Evolutionary conservation across 306 rosid genomes (phyloP), one percentile per base, ranked within the genome.

Genomic region (Inga leiocalycina): DNA sequence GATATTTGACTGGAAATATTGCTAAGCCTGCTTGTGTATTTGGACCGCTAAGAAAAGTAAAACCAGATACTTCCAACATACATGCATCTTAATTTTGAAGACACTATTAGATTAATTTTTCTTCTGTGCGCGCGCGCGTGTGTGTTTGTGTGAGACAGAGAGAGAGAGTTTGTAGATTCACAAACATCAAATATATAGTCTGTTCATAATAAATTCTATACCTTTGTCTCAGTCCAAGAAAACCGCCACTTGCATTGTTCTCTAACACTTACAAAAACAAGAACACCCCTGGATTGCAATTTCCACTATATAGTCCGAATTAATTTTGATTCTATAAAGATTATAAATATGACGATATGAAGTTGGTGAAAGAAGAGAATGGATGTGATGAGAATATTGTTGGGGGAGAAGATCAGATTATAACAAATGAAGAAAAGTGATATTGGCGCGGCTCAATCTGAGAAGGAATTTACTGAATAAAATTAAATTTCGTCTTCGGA

Each of bases 361-460:
- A 52, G 59, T 4, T 52, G 59, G 2, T 17, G 43, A 30, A 27
- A 64, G 17, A 30, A 62, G 70, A 20, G 16, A 79, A 64, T 66
- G 51, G 22, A 15, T 15, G 56, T 43, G 24, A 4, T 54, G n/a
- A 52, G 22, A 52, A 52, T 54, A 17, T 52, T 52, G 7, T 15
- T 51, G 19, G 6, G 20, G n/a, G 6, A 52, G 7, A 15, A 34
- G 12, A 65, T 14, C 54, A 49, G 16, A 66, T 3, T 4, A 13
- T 34, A 6, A 12, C 34, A 8, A 66, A 65, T 30, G 11, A 24
- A 62, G 35, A 74, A 91, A 92, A 93, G 97, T 94, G 99, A 96
- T 96, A 96, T 96, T 96, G 99, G 98, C 99, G 98, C 97, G 99
- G 98, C 99, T 96, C 99, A 96, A 96, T 92, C 97, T 81, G 93